Evolutionary conservation across 2,329 filamentous ascomycete species (phyloP).

Genomic region (Aspergillus ochraceus): DNA sequence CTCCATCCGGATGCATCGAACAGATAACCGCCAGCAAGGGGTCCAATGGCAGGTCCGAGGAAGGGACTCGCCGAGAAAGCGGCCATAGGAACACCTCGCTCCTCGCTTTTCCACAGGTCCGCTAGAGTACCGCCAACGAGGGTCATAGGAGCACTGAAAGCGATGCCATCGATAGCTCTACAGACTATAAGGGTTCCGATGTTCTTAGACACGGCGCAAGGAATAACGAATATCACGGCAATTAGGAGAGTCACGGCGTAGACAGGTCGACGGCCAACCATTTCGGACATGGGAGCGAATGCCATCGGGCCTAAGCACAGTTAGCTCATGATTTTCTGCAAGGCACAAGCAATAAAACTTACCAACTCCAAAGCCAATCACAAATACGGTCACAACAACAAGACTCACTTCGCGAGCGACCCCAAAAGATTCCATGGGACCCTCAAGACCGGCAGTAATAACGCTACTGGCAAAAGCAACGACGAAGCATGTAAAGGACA

Average conservation of each 20-base stretch:
- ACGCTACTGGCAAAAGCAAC: constrained; percentile 72
- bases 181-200: constrained; percentile 74
- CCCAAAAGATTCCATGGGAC: constrained; percentile 62
- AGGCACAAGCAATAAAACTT: constrained; percentile 17
- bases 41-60: constrained; percentile 75
- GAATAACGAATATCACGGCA: constrained; percentile 77
- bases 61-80: constrained; percentile 82
- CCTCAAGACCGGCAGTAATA: constrained; percentile 72
- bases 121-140: constrained; percentile 79
- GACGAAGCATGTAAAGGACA: constrained; percentile 73
- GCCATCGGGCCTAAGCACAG: constrained; percentile 63
- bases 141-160: constrained; percentile 84
- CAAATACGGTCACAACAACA: constrained; percentile 72
- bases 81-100: constrained; percentile 83
- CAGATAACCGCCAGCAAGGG: constrained; percentile 75
- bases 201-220: constrained; percentile 74
- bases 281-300: constrained; percentile 76
- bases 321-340: constrained; percentile 12
- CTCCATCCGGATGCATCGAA: constrained; percentile 71
- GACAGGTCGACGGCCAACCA: constrained; percentile 69
- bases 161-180: constrained; percentile 76
- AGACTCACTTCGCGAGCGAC: constrained; percentile 73
- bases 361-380: constrained; percentile 78
- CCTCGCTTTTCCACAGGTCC: constrained; percentile 81
- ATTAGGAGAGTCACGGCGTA: constrained; percentile 68